Evolutionary conservation across 2,329 filamentous ascomycete genomes (phyloP), one percentile per base, ranked within the genome.

Genomic region (Alternaria angustiovoidea): DNA sequence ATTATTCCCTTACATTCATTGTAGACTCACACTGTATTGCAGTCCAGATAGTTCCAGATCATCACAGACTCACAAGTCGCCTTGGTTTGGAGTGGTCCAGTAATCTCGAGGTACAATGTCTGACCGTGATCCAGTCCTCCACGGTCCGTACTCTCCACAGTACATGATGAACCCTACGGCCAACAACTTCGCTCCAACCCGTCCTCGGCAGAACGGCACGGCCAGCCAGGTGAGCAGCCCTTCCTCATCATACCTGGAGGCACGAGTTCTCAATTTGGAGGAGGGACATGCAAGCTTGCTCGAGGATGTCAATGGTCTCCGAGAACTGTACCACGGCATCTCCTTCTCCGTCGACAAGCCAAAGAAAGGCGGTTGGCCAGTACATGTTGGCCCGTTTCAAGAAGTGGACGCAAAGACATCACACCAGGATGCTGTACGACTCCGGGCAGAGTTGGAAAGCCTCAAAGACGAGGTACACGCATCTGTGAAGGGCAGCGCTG

Each of bases 291-390:
- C 7, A 12, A 59, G 34, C 36, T 38, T 74, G 16, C 63, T 60
- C 5, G 47, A 34, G 8, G 65, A 74, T 7, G 28, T 74, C 26
- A 49, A 63, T 9, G 34, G 30, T 22, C 61, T 75, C 16, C 66
- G 62, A 20, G 61, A 65, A 14, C 8, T 67, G 2, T 64, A 46
- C 41, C 65, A 69, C 32, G 44, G 38, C 7, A 63, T 77, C 34
- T 59, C 57, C 20, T 20, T 20, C 20, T 68, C 68, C 2, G 57
- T 76, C 24, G 67, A 73, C 22, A 62, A 54, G 20, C 18, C 70
- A 28, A 67, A 69, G 52, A 66, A 62, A 36, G 68, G 64, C 7
- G 56, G 59, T 12, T 71, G 63, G 67, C 55, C 55, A 4, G 61
- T 69, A 38, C 64, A 55, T 12, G 56, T 73, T 28, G 64, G 66